Base-by-base conservation (phyloP, 345 rosid species). In the Camelina sativa region DNA sequence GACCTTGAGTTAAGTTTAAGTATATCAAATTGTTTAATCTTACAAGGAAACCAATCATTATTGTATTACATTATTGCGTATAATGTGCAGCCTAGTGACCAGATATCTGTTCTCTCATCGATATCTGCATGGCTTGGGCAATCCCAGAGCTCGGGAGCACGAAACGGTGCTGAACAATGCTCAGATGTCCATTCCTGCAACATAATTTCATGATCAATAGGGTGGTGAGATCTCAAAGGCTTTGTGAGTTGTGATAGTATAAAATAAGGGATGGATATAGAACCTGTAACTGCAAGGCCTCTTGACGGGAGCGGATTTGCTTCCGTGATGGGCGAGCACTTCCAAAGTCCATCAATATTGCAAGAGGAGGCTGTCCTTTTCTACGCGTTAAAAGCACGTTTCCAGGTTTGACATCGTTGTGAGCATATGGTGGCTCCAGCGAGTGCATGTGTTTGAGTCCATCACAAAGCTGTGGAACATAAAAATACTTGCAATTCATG, bases 91-190 rank as follows among this genome's bases (percentile, higher is more conserved):
- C 98, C 99, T 63, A 96, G 82, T 3, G 99, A 96, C 99, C 99
- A 96, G 23, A 96, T 85, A 76, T 96, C 99, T 22, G 94, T 92
- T 84, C 98, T 89, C 86, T 92, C 99, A 73, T 96, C 99, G 68
- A 96, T 89, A 82, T 91, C 91, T 13, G 84, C 88, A 72, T 96
- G 91, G 70, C 99, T 96, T 34, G 97, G 97, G 84, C 99, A 91
- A 76, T 96, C 98, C 98, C 98, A 96, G 64, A 96, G 85, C 81
- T 92, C 99, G 16, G 99, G 99, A 72, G 99, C 98, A 83, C 98
- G 89, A 77, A 87, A 86, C 50, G 98, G 98, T 75, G 99, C 99
- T 65, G 97, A 88, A 81, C 96, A 89, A 82, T 95, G 98, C 76
- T 90, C 94, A 57, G 97, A 74, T 80, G 99, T 90, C 99, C 99